Evolutionary conservation across 164 flowering plant species (phyloP).

Genomic region (Saururus chinensis): DNA sequence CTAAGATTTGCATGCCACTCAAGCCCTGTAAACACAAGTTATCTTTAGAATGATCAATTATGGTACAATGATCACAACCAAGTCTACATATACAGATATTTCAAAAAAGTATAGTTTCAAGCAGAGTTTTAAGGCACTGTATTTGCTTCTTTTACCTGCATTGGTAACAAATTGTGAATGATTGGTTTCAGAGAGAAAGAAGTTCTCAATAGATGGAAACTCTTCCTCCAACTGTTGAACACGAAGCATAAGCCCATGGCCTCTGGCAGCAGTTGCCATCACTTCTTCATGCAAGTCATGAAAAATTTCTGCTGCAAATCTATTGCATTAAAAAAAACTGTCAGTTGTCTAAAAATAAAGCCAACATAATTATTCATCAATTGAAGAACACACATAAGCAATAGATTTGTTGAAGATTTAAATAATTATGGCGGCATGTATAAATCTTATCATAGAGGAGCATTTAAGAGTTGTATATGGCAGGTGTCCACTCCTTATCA

Average conservation of each 20-base stretch:
- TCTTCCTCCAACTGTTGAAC: conserved; percentile 94
- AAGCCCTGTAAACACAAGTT: conserved; percentile 36
- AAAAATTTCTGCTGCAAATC: conserved; percentile 98
- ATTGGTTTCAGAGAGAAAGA: conserved; percentile 65
- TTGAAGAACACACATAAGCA: no score
- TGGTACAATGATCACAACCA: neutral
- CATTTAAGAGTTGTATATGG: no score
- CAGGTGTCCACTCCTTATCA: no score
- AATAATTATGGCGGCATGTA: no score
- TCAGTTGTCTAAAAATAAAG: no score
- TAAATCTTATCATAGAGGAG: no score
- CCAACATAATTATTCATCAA: no score
- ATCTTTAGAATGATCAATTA: neutral
- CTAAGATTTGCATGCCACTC: conserved; percentile 86
- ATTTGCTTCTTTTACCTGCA: conserved; percentile 40
- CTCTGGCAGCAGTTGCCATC: conserved; percentile 85
- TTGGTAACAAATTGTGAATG: conserved; percentile 40
- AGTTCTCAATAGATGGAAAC: conserved; percentile 73
- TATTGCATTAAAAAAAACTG: conserved; percentile 11
- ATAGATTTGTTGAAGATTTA: no score
- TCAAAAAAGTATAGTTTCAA: neutral
- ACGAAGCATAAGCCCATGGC: conserved; percentile 78
- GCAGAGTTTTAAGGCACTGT: neutral
- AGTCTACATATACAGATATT: no score
- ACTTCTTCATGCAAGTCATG: conserved; percentile 95